These are phyloP conservation scores for Vitis amurensis DNA, from an alignment of 164 flowering plant species.

Conservation along the genomic window DNA sequence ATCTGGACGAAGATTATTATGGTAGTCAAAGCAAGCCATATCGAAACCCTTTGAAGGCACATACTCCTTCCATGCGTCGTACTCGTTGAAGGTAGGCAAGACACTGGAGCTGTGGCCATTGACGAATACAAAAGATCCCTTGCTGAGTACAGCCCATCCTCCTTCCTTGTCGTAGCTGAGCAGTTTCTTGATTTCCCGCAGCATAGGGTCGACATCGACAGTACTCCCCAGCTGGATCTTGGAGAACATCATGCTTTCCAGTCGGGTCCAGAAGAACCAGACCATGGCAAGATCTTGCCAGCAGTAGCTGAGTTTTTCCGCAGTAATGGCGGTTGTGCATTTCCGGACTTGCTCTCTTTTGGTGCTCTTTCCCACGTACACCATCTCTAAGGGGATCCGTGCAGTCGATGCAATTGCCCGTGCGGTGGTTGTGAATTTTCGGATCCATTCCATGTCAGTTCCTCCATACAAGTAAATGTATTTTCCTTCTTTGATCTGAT, in stretches of 20 bases:
- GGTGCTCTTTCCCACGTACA: constrained; percentile 39
- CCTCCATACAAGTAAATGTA: constrained; percentile 53
- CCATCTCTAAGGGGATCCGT: constrained; percentile 35
- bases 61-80: constrained; percentile 27
- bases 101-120: constrained; percentile 22
- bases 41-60: constrained; percentile 17
- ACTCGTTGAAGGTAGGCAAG: constrained; percentile 18
- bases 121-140: constrained; percentile 23
- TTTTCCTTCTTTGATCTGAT: constrained; percentile 38
- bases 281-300: constrained; percentile 30
- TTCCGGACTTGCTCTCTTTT: constrained; percentile 27
- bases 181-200: constrained; percentile 31
- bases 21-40: constrained; percentile 14
- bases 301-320: constrained; percentile 24
- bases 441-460: constrained; percentile 47
- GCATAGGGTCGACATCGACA: constrained; percentile 27
- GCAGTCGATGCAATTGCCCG: constrained; percentile 7
- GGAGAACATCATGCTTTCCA: constrained; percentile 44
- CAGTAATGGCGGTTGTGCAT: constrained; percentile 4
- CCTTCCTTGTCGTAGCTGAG: constrained; percentile 31
- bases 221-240: constrained; percentile 29
- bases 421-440: constrained; percentile 29
- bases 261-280: constrained; percentile 46
- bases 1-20: constrained; percentile 14
- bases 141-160: constrained; percentile 35